A percentile compares a stretch with the other conserved stretches of the same genome.
Evolutionary conservation across 2,329 filamentous ascomycete genomes (phyloP).

Genomic region (Neonectria ditissima): DNA sequence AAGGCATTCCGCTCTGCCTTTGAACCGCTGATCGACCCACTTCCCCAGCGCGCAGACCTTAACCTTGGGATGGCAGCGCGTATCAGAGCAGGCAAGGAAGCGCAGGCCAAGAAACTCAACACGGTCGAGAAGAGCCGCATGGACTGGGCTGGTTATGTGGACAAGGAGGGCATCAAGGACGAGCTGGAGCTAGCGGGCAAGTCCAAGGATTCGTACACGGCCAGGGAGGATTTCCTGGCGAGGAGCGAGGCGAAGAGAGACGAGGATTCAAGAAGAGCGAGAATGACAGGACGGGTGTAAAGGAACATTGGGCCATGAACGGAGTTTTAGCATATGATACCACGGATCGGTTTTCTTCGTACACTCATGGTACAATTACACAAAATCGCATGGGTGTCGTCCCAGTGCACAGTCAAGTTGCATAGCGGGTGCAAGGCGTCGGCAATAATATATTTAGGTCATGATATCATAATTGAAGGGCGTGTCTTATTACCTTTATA

Average conservation of each 20-base stretch:
- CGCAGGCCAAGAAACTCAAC: slow-evolving; percentile 73
- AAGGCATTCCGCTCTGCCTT: slow-evolving; percentile 72
- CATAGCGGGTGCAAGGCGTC: neutral
- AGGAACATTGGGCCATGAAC: neutral
- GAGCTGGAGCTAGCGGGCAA: slow-evolving; percentile 74
- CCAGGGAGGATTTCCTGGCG: slow-evolving; percentile 73
- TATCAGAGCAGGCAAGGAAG: slow-evolving; percentile 60
- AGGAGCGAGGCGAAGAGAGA: slow-evolving; percentile 73
- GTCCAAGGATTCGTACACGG: slow-evolving; percentile 72
- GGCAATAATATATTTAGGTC: neutral
- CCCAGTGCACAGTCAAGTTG: neutral
- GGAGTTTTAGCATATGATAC: slow-evolving; percentile 45
- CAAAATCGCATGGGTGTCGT: neutral
- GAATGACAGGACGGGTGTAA: slow-evolving; percentile 56
- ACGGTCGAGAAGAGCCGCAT: slow-evolving; percentile 79
- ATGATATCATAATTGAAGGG: too few species aligned
- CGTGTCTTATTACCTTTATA: neutral
- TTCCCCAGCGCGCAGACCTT: slow-evolving; percentile 64
- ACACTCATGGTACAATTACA: neutral
- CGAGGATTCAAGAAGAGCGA: slow-evolving; percentile 68
- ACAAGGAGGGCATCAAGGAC: slow-evolving; percentile 77
- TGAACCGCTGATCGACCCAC: slow-evolving; percentile 64
- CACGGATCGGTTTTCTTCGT: slow-evolving; percentile 31
- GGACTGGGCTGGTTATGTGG: slow-evolving; percentile 79
- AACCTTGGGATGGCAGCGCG: slow-evolving; percentile 66